Conservation (phyloP, 2,329 filamentous ascomycete genomes). For the Verticillium isaacii region DNA sequence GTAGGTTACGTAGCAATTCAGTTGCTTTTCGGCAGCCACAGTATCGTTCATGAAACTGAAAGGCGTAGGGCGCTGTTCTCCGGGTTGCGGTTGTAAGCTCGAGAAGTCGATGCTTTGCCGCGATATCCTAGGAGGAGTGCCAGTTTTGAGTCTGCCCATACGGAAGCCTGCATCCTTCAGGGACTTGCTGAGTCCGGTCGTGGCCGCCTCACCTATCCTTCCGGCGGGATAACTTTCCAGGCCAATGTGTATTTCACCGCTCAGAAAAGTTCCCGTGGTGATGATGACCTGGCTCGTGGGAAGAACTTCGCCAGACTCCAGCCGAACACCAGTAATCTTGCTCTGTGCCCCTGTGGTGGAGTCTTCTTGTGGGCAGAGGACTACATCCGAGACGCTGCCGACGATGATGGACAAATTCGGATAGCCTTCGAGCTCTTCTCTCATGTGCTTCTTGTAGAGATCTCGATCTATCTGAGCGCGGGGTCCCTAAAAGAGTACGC, state of each 20-base stretch:
- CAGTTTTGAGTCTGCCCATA: conserved; percentile 88
- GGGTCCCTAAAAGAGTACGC: conserved; percentile 53
- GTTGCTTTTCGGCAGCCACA: conserved; percentile 75
- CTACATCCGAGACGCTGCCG: conserved; percentile 89
- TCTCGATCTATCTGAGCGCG: conserved; percentile 91
- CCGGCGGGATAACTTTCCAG: conserved; percentile 80
- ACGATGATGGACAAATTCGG: conserved; percentile 75
- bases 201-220: conserved; percentile 89
- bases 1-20: conserved; percentile 81
- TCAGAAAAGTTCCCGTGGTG: conserved; percentile 92
- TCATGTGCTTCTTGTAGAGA: conserved; percentile 88
- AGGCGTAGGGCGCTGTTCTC: conserved; percentile 80
- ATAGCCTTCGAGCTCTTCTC: conserved; percentile 74
- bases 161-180: conserved; percentile 83
- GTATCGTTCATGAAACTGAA: conserved; percentile 85
- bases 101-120: conserved; percentile 76
- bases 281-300: conserved; percentile 81
- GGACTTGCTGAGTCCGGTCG: conserved; percentile 87
- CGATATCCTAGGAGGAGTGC: conserved; percentile 85
- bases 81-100: conserved; percentile 65
- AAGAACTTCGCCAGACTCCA: conserved; percentile 84
- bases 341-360: conserved; percentile 29
- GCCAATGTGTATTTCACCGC: conserved; percentile 95
- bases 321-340: conserved; percentile 70
- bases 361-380: conserved; percentile 58